Evolutionary conservation across 192 early-diverging fungal species (phyloP).

Genomic region (Jimgerdemannia flammicorona): DNA sequence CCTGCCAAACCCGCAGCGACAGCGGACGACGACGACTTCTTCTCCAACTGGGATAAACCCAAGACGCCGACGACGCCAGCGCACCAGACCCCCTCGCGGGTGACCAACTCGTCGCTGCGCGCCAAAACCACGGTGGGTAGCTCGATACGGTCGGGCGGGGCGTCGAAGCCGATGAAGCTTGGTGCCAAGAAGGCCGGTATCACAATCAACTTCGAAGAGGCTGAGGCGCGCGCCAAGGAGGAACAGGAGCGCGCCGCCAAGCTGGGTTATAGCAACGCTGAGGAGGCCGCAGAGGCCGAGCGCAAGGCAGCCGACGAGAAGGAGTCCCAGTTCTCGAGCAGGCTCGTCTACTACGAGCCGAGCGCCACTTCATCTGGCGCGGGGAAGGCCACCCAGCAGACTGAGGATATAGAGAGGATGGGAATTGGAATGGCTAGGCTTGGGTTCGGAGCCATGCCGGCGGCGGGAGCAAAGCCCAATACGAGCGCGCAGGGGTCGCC

Average conservation of each 20-base stretch:
- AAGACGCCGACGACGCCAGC: slow-evolving; percentile 34
- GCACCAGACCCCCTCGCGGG: slow-evolving; percentile 27
- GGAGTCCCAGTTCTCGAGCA: slow-evolving; percentile 7
- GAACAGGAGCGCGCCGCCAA: slow-evolving; percentile 33
- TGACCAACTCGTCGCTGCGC: slow-evolving; percentile 27
- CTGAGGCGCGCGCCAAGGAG: slow-evolving; percentile 79
- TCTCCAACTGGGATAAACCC: slow-evolving; percentile 56
- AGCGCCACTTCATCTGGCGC: background rate
- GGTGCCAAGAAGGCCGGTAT: slow-evolving; percentile 78
- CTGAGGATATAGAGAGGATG: slow-evolving; percentile 23
- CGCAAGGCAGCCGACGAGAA: background rate
- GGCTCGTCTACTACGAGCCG: slow-evolving; percentile 21
- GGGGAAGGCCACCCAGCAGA: too few relatives aligned
- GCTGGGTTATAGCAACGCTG: slow-evolving; percentile 9
- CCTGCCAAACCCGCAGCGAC: background rate
- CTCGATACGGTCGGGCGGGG: slow-evolving; percentile 37
- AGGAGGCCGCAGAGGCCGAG: slow-evolving; percentile 1
- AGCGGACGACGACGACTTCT: slow-evolving; percentile 57
- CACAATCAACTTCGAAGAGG: slow-evolving; percentile 84
- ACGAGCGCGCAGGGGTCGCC: too few relatives aligned
- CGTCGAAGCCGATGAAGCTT: slow-evolving; percentile 76
- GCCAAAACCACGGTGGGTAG: slow-evolving; percentile 56
- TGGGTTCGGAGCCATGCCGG: slow-evolving; percentile 52
- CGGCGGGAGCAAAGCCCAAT: slow-evolving; percentile 6
- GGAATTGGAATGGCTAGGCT: slow-evolving; percentile 35